Percentiles rank a stretch among this genome's conserved stretches.
Conservation (phyloP, 345 rosid species). For the Acer campestre region DNA sequence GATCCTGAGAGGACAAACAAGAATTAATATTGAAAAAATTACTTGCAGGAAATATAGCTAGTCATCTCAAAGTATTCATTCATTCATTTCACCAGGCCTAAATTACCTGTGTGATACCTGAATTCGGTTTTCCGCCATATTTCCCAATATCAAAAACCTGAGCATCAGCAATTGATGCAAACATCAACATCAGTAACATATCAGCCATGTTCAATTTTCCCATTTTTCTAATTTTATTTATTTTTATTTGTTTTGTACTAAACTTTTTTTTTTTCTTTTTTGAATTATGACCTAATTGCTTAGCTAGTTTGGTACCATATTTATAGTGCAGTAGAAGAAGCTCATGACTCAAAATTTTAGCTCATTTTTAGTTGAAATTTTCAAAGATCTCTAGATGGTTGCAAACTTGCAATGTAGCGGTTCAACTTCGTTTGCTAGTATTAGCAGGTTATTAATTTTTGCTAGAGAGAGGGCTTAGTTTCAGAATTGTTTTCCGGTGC, state of each 20-base stretch:
- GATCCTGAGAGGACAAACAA: constrained; percentile 25
- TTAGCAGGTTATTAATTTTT: too few species aligned
- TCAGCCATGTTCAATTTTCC: not conserved
- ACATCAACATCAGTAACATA: not conserved
- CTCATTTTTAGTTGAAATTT: not conserved
- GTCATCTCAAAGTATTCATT: not conserved
- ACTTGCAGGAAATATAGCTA: not conserved
- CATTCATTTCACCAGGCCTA: not conserved
- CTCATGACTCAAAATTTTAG: not conserved
- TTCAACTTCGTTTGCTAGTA: not conserved
- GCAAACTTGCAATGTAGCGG: not conserved
- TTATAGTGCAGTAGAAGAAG: constrained; percentile 12
- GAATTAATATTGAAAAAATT: not conserved
- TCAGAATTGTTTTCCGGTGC: too few species aligned
- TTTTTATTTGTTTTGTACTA: too few species aligned
- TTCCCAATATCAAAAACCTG: constrained; percentile 23
- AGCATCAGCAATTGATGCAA: too few species aligned
- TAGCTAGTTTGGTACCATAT: not conserved
- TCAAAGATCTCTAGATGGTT: not conserved
- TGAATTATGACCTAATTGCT: not conserved
- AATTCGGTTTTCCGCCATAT: constrained; percentile 27
- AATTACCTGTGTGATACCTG: constrained; percentile 22
- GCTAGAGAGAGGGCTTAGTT: too few species aligned
- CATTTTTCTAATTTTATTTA: not conserved
- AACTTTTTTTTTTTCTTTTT: not conserved